Evolutionary conservation across 2,329 filamentous ascomycete species (phyloP).

Genomic region (Cladophialophora bantiana): DNA sequence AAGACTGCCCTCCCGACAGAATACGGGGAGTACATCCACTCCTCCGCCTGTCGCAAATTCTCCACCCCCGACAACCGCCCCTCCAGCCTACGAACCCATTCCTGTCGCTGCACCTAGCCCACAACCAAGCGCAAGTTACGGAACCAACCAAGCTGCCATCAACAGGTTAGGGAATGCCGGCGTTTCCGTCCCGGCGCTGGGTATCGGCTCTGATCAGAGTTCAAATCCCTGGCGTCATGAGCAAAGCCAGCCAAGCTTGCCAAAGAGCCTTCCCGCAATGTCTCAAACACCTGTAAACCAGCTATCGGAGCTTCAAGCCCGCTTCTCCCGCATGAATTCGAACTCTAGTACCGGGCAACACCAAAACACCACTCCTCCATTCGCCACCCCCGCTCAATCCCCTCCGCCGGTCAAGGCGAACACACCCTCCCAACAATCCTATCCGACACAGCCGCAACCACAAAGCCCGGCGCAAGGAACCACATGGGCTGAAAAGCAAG

Average conservation of each 20-base stretch:
- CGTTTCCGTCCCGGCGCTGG: constrained; percentile 77
- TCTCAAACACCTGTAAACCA: constrained; percentile 48
- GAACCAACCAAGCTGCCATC: constrained; percentile 66
- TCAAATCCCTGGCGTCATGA: constrained; percentile 40
- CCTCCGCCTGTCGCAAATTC: constrained; percentile 51
- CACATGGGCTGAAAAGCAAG: constrained; percentile 66
- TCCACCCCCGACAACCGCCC: constrained; percentile 33
- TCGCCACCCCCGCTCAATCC: constrained; percentile 18
- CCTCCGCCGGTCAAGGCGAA: constrained; percentile 10
- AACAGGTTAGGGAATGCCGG: constrained; percentile 74
- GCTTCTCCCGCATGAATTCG: constrained; percentile 65
- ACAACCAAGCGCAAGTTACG: constrained; percentile 46
- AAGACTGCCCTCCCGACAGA: constrained; percentile 72
- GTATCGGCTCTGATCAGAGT: constrained; percentile 62
- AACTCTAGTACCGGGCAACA: constrained; percentile 40
- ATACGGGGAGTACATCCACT: constrained; percentile 54
- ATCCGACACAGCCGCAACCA: not conserved
- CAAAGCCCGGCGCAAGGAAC: constrained; percentile 44
- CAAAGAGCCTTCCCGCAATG: constrained; percentile 41
- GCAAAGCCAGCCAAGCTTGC: constrained; percentile 44
- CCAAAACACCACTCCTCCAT: constrained; percentile 34
- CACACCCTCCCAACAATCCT: not conserved
- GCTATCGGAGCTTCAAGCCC: constrained; percentile 71
- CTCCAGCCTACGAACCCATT: constrained; percentile 31
- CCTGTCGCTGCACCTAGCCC: constrained; percentile 37